These are phyloP conservation scores for Ceratocystis lukuohia DNA, from an alignment of 2,329 filamentous ascomycete genomes.

Conservation along the genomic window DNA sequence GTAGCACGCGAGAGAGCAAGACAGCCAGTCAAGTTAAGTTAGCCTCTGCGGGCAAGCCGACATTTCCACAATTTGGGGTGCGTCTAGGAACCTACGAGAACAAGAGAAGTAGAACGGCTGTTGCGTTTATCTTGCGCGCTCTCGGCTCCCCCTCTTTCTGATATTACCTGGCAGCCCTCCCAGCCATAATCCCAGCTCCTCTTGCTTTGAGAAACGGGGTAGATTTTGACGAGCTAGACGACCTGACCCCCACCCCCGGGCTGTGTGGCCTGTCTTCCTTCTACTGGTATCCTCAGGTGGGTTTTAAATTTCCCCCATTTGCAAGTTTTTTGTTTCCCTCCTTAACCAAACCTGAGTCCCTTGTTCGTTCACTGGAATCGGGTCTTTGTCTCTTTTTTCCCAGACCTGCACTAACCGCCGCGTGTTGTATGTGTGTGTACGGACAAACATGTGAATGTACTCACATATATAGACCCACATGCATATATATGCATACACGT, in stretches of 20 bases:
- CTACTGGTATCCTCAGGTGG: too few relatives aligned
- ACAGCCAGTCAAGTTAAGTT: too few relatives aligned
- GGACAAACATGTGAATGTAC: background rate
- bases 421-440: background rate
- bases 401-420: background rate
- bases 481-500: background rate
- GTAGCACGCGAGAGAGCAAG: background rate
- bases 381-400: background rate
- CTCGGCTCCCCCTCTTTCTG: background rate
- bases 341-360: too few relatives aligned
- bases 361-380: background rate
- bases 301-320: background rate
- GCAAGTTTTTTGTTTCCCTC: background rate
- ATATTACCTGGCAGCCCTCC: too few relatives aligned
- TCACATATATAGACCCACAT: background rate
- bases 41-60: too few relatives aligned
- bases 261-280: background rate
- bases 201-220: too few relatives aligned
- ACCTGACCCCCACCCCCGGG: background rate
- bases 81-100: background rate
- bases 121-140: constrained; percentile 1
- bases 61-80: too few relatives aligned
- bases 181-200: too few relatives aligned
- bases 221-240: background rate
- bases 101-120: background rate